phyloP scores from a whole-genome alignment of 108 stramenopile genomes.

The Skeletonema grethae region DNA sequence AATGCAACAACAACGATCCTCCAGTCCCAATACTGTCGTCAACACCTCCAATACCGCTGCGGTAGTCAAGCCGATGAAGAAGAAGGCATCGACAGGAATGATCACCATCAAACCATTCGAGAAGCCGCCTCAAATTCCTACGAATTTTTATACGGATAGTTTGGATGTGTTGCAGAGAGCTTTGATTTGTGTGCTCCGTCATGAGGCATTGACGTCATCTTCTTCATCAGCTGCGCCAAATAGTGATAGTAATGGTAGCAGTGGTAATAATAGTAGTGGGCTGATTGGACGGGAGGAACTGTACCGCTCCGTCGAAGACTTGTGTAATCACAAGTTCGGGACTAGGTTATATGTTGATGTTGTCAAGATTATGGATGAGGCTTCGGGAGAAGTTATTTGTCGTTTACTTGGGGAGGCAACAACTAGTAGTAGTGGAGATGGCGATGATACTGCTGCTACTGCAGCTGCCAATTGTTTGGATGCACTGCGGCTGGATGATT shows the following conservation, averaged over 20 bases:
- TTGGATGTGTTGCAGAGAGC: conserved; percentile 53
- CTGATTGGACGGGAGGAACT: conserved; percentile 56
- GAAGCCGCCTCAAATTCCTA: conserved; percentile 75
- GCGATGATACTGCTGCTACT: conserved; percentile 44
- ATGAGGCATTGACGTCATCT: background rate
- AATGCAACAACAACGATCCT: background rate
- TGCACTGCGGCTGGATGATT: conserved; percentile 11
- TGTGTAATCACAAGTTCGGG: conserved; percentile 74
- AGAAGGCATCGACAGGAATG: background rate
- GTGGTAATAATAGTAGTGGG: background rate
- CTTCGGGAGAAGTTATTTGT: conserved; percentile 46
- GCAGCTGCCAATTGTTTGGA: conserved; percentile 50
- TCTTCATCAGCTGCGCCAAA: background rate
- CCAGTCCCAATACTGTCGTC: conserved; percentile 23
- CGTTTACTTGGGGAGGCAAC: conserved; percentile 1
- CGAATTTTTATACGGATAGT: conserved; percentile 70
- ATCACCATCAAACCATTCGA: conserved; percentile 78
- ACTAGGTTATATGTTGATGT: conserved; percentile 68
- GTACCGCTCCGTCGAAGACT: conserved; percentile 72
- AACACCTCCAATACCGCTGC: background rate
- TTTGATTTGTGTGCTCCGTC: conserved; percentile 38
- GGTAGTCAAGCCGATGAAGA: background rate
- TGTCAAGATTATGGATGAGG: conserved; percentile 54
- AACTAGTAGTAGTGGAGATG: conserved; percentile 21
- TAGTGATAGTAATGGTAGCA: background rate